Evolutionary conservation across 78 protist species (phyloP).

Genomic region (Diacronema lutheri): DNA sequence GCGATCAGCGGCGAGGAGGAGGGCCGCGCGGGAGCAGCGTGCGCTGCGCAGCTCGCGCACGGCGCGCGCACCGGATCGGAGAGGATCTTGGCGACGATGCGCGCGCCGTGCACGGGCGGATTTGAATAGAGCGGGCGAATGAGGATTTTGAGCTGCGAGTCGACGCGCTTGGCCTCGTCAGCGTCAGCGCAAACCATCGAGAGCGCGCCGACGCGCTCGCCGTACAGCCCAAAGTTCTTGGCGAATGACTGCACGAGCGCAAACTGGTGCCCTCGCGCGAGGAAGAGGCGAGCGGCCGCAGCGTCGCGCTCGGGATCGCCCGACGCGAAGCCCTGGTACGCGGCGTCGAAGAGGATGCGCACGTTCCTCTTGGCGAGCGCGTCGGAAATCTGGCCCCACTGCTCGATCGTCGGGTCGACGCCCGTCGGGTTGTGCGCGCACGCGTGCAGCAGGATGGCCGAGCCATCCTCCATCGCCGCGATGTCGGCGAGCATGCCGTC

Average conservation of each 20-base stretch:
- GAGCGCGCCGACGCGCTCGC: conserved; percentile 72
- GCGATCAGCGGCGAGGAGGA: no score
- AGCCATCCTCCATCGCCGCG: conserved; percentile 18
- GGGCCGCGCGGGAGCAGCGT: no score
- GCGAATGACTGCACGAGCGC: conserved; percentile 68
- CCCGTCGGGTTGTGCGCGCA: conserved; percentile 99
- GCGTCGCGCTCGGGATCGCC: conserved; percentile 91
- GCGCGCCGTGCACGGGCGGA: conserved; percentile 97
- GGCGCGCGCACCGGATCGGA: not conserved
- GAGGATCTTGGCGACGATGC: not conserved
- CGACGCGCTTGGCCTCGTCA: conserved; percentile 49
- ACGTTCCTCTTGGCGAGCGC: not conserved
- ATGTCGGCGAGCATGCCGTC: conserved; percentile 77
- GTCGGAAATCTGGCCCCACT: conserved; percentile 33
- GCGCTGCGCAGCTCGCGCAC: no score
- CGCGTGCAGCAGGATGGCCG: conserved; percentile 85
- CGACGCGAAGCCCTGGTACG: conserved; percentile 97
- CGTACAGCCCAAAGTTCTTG: conserved; percentile 98
- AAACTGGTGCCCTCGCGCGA: not conserved
- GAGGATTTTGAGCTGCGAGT: conserved; percentile 71
- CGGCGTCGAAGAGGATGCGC: conserved; percentile 83
- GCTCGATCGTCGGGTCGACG: conserved; percentile 91
- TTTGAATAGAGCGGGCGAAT: conserved; percentile 89
- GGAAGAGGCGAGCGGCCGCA: conserved; percentile 60
- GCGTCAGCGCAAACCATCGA: conserved; percentile 6